Evolutionary conservation across 1,284 basidiomycete genomes (phyloP).

Genomic region (Microbotryomycetes sp.): DNA sequence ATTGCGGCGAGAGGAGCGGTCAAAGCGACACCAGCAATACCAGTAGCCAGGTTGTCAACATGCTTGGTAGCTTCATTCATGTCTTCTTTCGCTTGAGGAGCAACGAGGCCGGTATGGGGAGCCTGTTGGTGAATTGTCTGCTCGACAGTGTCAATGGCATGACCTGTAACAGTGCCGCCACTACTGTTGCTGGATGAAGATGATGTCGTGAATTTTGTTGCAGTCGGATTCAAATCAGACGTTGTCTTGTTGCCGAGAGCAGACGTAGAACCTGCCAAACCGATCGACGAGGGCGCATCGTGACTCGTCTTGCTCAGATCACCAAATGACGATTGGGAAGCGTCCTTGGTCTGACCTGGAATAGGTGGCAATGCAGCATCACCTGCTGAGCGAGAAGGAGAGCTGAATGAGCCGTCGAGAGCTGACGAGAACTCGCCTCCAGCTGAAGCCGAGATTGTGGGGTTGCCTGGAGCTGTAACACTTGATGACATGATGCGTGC

Average conservation of each 20-base stretch:
- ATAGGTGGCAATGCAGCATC: not conserved
- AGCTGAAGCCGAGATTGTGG: too few relatives aligned
- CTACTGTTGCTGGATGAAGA: too few relatives aligned
- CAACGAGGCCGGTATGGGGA: not conserved
- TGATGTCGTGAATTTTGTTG: too few relatives aligned
- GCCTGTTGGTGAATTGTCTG: not conserved
- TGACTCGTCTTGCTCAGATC: not conserved
- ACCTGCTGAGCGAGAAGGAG: not conserved
- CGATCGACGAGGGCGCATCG: not conserved
- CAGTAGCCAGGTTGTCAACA: not conserved
- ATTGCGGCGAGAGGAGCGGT: slow-evolving; percentile 8
- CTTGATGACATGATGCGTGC: too few relatives aligned
- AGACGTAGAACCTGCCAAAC: not conserved
- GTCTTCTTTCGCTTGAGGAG: not conserved
- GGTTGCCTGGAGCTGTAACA: too few relatives aligned
- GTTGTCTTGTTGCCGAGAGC: not conserved
- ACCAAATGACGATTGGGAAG: not conserved
- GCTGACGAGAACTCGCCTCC: not conserved
- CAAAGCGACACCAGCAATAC: not conserved
- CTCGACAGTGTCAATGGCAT: not conserved
- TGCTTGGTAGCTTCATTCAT: not conserved
- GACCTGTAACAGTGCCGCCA: not conserved
- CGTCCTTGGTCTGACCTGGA: not conserved
- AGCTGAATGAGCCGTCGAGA: not conserved
- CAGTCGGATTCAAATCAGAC: too few relatives aligned